phyloP scores from a whole-genome alignment of 108 stramenopile species.

The Seminavis robusta region DNA sequence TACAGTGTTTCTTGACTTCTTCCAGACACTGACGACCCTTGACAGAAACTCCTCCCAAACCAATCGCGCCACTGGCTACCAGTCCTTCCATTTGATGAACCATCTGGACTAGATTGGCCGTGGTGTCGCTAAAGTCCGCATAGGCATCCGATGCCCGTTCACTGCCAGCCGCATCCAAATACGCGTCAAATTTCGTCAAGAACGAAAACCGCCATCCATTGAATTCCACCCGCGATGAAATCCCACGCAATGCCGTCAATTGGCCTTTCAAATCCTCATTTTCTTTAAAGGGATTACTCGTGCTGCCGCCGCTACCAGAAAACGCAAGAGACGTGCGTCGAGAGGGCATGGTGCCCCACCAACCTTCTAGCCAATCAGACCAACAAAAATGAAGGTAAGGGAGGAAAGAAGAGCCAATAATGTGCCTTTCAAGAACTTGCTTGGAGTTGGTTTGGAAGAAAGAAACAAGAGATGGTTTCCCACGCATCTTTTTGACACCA shows the following conservation, averaged over 20 bases:
- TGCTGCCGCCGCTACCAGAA: too few species aligned
- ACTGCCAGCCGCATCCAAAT: constrained; percentile 1
- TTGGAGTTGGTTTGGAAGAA: too few species aligned
- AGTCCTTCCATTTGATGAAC: background rate
- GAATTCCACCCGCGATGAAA: background rate
- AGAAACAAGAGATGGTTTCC: too few species aligned
- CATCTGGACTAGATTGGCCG: background rate
- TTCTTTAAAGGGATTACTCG: too few species aligned
- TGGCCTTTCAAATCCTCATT: too few species aligned
- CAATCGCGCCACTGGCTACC: background rate
- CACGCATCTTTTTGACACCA: too few species aligned
- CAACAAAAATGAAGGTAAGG: too few species aligned
- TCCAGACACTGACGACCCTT: constrained; percentile 1
- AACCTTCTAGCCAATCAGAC: too few species aligned
- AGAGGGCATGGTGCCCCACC: too few species aligned
- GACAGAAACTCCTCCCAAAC: background rate
- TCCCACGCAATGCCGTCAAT: background rate
- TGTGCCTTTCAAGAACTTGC: too few species aligned
- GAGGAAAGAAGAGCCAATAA: too few species aligned
- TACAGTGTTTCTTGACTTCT: background rate
- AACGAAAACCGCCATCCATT: background rate
- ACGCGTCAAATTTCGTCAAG: constrained; percentile 7
- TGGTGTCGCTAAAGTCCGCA: background rate
- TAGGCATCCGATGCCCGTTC: background rate
- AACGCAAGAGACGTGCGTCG: too few species aligned